These are phyloP conservation scores for Colletotrichum sp. DNA, from an alignment of 2,329 filamentous ascomycete species.

Conservation along the genomic window DNA sequence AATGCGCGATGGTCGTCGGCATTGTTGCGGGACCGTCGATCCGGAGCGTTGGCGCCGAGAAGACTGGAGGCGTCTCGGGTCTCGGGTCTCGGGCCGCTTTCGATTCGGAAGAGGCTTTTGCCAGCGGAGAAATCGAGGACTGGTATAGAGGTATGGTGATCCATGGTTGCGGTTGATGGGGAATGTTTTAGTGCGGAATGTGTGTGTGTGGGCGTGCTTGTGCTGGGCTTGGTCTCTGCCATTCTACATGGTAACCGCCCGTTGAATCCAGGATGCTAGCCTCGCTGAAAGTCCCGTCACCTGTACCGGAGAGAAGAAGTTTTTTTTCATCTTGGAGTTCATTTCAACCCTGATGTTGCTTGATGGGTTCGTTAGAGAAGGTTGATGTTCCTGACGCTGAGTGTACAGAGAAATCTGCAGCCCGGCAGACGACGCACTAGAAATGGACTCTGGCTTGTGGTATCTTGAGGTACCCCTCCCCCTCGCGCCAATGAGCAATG, in stretches of 20 bases:
- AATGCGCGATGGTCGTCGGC: neutral
- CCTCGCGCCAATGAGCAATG: too few relatives aligned
- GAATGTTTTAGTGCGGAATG: neutral
- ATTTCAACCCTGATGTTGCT: fast-evolving
- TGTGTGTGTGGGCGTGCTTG: neutral
- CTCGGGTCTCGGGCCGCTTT: neutral
- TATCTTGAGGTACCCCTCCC: too few relatives aligned
- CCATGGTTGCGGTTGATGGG: neutral
- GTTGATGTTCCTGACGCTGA: neutral
- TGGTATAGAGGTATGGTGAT: neutral
- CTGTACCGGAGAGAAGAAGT: neutral
- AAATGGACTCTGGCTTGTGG: too few relatives aligned
- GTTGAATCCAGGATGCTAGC: fast-evolving
- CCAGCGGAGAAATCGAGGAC: neutral
- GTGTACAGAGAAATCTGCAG: too few relatives aligned
- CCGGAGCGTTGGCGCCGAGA: neutral
- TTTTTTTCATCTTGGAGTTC: neutral
- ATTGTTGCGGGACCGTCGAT: neutral
- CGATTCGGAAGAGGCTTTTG: neutral
- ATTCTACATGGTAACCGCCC: neutral
- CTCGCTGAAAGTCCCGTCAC: too few relatives aligned
- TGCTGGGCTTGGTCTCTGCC: neutral
- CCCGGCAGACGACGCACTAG: too few relatives aligned
- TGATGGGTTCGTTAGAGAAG: neutral
- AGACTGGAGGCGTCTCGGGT: neutral